Evolutionary conservation across 78 protist species (phyloP).

Genomic region (Dictyostelium capitatum): DNA sequence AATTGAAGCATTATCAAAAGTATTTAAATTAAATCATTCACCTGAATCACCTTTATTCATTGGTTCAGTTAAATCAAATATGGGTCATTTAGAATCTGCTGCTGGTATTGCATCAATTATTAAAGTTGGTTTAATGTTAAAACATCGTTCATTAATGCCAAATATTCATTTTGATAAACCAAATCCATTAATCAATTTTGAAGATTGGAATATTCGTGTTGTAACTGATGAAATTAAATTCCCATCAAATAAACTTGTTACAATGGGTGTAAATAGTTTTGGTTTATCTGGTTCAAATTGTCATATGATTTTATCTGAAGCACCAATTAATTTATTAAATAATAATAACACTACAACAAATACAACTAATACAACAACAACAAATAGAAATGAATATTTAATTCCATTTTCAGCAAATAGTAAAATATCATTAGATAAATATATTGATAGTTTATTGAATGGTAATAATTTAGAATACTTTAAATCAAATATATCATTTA

Average conservation of each 20-base stretch:
- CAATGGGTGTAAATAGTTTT: constrained; percentile 85
- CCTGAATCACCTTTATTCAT: constrained; percentile 40
- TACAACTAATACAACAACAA: background rate
- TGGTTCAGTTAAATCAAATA: constrained; percentile 86
- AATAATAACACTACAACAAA: background rate
- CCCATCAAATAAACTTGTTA: constrained; percentile 44
- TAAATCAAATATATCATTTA: background rate
- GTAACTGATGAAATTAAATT: constrained; percentile 48
- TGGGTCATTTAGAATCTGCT: constrained; percentile 90
- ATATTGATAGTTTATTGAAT: background rate
- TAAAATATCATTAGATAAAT: constrained; percentile 44
- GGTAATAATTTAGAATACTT: too few species aligned
- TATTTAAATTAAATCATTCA: constrained; percentile 44
- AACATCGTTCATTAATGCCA: constrained; percentile 54
- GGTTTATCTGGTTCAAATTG: constrained; percentile 92
- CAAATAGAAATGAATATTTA: constrained; percentile 39
- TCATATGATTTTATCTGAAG: constrained; percentile 77
- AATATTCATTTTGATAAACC: constrained; percentile 64
- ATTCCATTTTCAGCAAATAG: constrained; percentile 73
- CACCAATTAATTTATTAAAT: background rate
- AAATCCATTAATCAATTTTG: constrained; percentile 70
- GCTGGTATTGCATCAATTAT: constrained; percentile 84
- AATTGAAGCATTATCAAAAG: constrained; percentile 62
- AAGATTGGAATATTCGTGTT: constrained; percentile 69
- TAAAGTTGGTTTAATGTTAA: constrained; percentile 63